phyloP scores from a whole-genome alignment of 331 rosid genomes.

The Rhamnella rubrinervis region DNA sequence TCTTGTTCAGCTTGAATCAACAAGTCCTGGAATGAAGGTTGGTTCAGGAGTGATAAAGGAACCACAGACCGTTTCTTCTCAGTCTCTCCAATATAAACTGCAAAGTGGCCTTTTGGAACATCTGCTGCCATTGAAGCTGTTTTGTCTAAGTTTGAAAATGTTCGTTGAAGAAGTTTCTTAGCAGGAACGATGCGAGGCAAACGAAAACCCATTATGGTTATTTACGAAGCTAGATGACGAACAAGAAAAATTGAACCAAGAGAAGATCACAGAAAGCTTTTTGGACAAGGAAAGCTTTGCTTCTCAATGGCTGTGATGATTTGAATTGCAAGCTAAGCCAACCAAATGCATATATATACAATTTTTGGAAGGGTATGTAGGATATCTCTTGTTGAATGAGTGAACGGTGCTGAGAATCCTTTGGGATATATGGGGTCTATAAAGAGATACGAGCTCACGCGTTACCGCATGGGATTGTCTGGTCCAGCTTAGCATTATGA shows the following conservation, averaged over 20 bases:
- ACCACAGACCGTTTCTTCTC: not conserved
- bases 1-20: slow-evolving; percentile 27
- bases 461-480: slow-evolving; percentile 12
- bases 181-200: slow-evolving; percentile 1
- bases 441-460: not conserved
- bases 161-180: not conserved
- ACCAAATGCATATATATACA: not conserved
- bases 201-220: slow-evolving; percentile 11
- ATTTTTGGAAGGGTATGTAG: too few relatives aligned
- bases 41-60: slow-evolving; percentile 1
- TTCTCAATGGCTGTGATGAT: not conserved
- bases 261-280: not conserved
- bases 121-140: not conserved
- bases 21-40: slow-evolving; percentile 23
- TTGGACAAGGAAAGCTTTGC: not conserved
- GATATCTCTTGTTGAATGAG: too few relatives aligned
- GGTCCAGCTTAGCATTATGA: not conserved
- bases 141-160: not conserved
- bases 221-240: not conserved
- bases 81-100: not conserved
- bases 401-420: too few relatives aligned
- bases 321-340: slow-evolving; percentile 2
- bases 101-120: not conserved
- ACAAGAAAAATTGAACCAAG: not conserved
- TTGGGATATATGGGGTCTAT: too few relatives aligned